phyloP scores from a whole-genome alignment of 1,139 yeast species.

The Pichia sp. region DNA sequence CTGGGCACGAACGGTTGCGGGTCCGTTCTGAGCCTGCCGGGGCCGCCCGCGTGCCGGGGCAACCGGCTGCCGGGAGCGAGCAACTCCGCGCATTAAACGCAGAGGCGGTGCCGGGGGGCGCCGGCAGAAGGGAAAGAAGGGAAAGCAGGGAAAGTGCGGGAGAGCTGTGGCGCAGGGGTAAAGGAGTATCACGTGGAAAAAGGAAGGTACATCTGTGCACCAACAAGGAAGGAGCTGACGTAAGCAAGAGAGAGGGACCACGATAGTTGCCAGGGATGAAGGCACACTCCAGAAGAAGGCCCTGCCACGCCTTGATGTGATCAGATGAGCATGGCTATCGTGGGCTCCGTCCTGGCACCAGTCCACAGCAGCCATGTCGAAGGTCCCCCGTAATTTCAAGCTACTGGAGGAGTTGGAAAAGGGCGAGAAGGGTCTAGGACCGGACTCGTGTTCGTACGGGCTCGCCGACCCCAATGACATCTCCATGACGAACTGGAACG shows the following conservation, averaged over 20 bases:
- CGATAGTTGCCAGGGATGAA: background rate
- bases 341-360: too few species aligned
- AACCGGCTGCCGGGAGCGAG: background rate
- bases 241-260: background rate
- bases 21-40: background rate
- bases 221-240: background rate
- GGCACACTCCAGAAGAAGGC: background rate
- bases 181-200: background rate
- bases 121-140: background rate
- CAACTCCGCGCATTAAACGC: background rate
- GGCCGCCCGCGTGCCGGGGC: too few species aligned
- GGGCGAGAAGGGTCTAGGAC: slow-evolving; percentile 96
- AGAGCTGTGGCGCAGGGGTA: background rate
- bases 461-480: slow-evolving; percentile 84
- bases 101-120: background rate
- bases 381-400: slow-evolving; percentile 84
- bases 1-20: background rate
- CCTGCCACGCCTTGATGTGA: too few species aligned
- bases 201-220: background rate
- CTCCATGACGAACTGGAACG: slow-evolving; percentile 92
- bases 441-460: slow-evolving; percentile 95
- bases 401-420: slow-evolving; percentile 92
- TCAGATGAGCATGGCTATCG: too few species aligned
- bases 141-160: background rate
- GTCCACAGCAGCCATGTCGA: slow-evolving; percentile 26